Evolutionary conservation across 2,329 filamentous ascomycete species (phyloP).

Genomic region (Emmonsia crescens): DNA sequence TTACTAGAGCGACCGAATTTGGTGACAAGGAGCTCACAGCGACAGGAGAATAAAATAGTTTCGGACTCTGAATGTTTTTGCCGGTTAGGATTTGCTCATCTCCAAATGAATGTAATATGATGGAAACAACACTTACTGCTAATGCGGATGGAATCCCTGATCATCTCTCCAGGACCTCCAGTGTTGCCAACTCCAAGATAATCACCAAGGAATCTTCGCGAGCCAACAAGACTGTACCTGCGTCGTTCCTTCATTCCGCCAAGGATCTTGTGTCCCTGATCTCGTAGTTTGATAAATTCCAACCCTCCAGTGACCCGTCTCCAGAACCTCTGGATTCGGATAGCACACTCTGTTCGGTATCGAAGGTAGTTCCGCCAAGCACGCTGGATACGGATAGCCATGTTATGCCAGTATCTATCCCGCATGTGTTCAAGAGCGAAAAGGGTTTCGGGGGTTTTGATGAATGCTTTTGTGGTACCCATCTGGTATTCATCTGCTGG

Average conservation of each 20-base stretch:
- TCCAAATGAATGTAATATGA: neutral
- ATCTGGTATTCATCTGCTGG: constrained; percentile 93
- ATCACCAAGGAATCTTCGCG: constrained; percentile 84
- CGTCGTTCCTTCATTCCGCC: constrained; percentile 81
- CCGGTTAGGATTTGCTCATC: neutral
- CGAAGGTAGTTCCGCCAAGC: constrained; percentile 95
- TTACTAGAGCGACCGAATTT: constrained; percentile 97
- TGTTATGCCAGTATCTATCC: constrained; percentile 98
- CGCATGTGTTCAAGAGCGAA: constrained; percentile 97
- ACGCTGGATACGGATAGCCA: constrained; percentile 94
- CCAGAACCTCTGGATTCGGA: constrained; percentile 91
- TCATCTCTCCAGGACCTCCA: constrained; percentile 67
- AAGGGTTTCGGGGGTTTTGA: constrained; percentile 93
- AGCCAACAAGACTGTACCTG: constrained; percentile 82
- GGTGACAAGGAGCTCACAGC: constrained; percentile 77
- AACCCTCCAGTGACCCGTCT: constrained; percentile 82
- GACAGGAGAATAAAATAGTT: constrained; percentile 75
- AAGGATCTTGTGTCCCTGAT: constrained; percentile 74
- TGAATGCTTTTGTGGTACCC: constrained; percentile 93
- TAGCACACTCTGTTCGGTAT: constrained; percentile 85
- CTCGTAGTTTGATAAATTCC: constrained; percentile 77
- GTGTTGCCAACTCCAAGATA: constrained; percentile 80
- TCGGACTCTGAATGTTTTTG: constrained; percentile 43
- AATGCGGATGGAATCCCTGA: constrained; percentile 64
- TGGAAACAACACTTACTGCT: constrained; percentile 39